Percentiles rank a stretch among this genome's conserved stretches.
Conservation (phyloP, 169 alveolate genomes). For the Cryptosporidium parvum region DNA sequence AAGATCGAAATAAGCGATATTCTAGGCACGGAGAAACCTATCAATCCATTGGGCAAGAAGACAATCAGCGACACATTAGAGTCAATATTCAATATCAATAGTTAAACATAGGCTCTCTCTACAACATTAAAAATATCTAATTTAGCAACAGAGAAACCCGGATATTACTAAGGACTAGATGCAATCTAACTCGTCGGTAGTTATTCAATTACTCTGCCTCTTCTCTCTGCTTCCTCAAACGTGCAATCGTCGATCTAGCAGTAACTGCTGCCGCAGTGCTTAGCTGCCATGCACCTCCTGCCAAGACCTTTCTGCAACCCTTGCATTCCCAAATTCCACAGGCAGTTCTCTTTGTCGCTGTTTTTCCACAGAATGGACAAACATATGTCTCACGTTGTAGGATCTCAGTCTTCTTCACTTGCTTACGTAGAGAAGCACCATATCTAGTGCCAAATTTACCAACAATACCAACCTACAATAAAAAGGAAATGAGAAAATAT, state of each 20-base stretch:
- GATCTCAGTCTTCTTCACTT: constrained; percentile 94
- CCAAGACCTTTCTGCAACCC: constrained; percentile 92
- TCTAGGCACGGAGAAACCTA: constrained; percentile 37
- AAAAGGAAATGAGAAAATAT: background rate
- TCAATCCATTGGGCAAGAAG: constrained; percentile 23
- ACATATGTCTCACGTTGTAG: constrained; percentile 93
- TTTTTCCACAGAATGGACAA: constrained; percentile 98
- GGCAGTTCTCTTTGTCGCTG: constrained; percentile 81
- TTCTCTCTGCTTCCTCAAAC: constrained; percentile 82
- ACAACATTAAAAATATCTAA: constrained; percentile 22
- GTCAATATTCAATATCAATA: constrained; percentile 37
- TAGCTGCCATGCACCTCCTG: constrained; percentile 98
- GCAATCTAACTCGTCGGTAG: background rate
- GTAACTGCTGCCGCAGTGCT: constrained; percentile 96
- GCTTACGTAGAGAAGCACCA: constrained; percentile 97
- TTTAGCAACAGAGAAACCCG: constrained; percentile 16
- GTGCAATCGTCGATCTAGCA: constrained; percentile 89
- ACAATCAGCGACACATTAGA: constrained; percentile 54
- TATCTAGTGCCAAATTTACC: constrained; percentile 99
- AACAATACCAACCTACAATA: constrained; percentile 95
- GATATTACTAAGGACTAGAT: constrained; percentile 11
- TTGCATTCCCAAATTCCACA: constrained; percentile 98
- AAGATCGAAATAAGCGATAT: constrained; percentile 42
- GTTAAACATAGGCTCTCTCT: constrained; percentile 16
- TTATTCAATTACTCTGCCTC: constrained; percentile 48